phyloP scores from a whole-genome alignment of 2,329 filamentous ascomycete genomes.

The Botrytis hyacinthi region DNA sequence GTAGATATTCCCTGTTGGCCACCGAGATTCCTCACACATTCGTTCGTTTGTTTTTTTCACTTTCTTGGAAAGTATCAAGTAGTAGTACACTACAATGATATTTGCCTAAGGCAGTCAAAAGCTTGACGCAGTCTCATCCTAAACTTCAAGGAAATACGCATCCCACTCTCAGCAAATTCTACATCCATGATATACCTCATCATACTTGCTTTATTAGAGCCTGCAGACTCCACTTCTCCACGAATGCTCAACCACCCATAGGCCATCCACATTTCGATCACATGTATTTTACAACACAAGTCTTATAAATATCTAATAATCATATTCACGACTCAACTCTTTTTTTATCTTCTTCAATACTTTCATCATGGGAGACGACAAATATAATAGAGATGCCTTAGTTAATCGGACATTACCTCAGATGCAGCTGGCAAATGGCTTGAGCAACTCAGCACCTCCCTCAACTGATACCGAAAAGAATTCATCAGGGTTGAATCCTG shows the following conservation, averaged over 20 bases:
- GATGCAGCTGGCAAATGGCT: constrained; percentile 16
- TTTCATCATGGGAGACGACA: constrained; percentile 11
- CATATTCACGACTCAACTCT: not conserved
- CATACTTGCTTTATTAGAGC: not conserved
- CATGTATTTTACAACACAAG: not conserved
- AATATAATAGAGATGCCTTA: constrained; percentile 13
- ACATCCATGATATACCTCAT: not conserved
- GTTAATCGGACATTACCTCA: constrained; percentile 13
- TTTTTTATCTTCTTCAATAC: not conserved
- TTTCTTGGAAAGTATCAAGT: not conserved
- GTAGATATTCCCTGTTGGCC: not conserved
- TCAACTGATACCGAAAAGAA: not conserved
- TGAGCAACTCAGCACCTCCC: not conserved
- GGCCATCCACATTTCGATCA: not conserved
- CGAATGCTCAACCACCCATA: not conserved
- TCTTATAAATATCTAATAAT: not conserved
- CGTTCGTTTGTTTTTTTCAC: not conserved
- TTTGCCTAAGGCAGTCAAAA: not conserved
- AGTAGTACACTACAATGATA: not conserved
- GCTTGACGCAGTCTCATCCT: not conserved
- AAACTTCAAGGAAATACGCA: not conserved
- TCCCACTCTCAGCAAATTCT: not conserved
- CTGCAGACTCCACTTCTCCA: not conserved
- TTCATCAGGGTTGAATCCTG: not conserved
- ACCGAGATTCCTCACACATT: not conserved